These are phyloP conservation scores for Prunus yedoensis DNA, from an alignment of 331 rosid genomes.

Conservation along the genomic window DNA sequence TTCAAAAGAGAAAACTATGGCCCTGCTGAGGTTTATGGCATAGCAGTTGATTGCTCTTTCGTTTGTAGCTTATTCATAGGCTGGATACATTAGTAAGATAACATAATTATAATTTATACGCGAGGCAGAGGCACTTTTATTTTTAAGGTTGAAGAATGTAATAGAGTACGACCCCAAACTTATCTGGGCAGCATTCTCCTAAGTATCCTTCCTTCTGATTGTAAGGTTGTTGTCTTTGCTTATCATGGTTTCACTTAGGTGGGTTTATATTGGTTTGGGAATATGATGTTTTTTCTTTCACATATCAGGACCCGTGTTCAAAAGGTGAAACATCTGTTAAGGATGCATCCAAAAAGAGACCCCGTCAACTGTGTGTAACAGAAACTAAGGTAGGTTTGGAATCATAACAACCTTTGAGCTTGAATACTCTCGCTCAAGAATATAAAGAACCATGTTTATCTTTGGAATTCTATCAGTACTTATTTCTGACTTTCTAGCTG, in stretches of 20 bases:
- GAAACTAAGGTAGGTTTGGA: constrained; percentile 48
- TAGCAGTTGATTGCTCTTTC: too few species aligned
- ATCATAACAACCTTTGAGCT: constrained; percentile 8
- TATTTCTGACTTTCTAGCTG: too few species aligned
- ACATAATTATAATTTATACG: too few species aligned
- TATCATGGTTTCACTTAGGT: neutral
- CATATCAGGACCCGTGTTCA: constrained; percentile 57
- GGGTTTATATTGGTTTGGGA: neutral
- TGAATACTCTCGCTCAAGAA: neutral
- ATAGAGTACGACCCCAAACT: too few species aligned
- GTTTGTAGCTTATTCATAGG: too few species aligned
- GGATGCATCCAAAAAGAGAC: constrained; percentile 62
- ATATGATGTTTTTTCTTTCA: constrained; percentile 7
- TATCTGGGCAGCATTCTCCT: too few species aligned
- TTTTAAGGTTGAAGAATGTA: too few species aligned
- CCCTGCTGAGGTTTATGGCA: too few species aligned
- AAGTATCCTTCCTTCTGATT: neutral
- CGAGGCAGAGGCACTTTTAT: too few species aligned
- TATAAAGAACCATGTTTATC: neutral
- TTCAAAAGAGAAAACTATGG: too few species aligned
- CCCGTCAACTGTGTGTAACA: constrained; percentile 33
- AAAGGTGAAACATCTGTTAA: constrained; percentile 41
- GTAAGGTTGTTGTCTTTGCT: constrained; percentile 6
- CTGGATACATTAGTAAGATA: too few species aligned
- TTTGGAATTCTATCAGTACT: neutral